A percentile compares a stretch with the other conserved stretches of the same genome.
Conservation (phyloP, 2,329 filamentous ascomycete species). For the Cladophialophora chaetospira region DNA sequence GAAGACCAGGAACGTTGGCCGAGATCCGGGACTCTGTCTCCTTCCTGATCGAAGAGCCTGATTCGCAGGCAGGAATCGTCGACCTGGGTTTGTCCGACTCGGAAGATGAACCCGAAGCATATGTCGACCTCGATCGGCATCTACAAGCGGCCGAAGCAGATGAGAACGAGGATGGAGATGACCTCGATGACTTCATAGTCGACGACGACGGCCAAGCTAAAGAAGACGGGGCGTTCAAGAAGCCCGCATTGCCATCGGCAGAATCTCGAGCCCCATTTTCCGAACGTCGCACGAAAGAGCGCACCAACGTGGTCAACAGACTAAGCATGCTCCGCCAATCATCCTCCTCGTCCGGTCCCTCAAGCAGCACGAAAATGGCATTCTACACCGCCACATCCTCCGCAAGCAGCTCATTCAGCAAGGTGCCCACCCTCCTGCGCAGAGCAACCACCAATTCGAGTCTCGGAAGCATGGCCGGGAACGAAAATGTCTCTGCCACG, state of each 20-base stretch:
- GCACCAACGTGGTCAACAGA: conserved; percentile 48
- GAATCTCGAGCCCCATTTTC: conserved; percentile 33
- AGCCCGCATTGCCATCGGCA: conserved; percentile 30
- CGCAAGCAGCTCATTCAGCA: conserved; percentile 21
- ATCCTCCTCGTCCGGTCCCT: conserved; percentile 42
- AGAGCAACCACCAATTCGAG: conserved; percentile 34
- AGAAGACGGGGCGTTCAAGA: conserved; percentile 32
- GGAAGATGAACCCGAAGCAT: conserved; percentile 41
- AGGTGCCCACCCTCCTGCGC: conserved; percentile 29
- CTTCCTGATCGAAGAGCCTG: conserved; percentile 71
- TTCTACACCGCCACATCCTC: conserved; percentile 27
- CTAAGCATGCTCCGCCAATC: conserved; percentile 48
- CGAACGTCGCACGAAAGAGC: conserved; percentile 39
- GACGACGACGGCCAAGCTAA: conserved; percentile 36
- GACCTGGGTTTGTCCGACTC: conserved; percentile 57
- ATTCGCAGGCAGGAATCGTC: conserved; percentile 34
- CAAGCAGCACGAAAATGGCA: conserved; percentile 28
- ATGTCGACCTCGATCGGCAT: conserved; percentile 47
- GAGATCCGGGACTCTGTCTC: conserved; percentile 84
- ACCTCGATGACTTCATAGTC: conserved; percentile 33
- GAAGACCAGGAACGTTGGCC: conserved; percentile 72
- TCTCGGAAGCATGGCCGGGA: conserved; percentile 22
- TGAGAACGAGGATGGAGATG: conserved; percentile 53
- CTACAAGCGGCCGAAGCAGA: conserved; percentile 57
- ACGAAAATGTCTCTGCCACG: conserved; percentile 31